These are phyloP conservation scores for Crucibulum parvulum DNA, from an alignment of 1,284 basidiomycete species.

Conservation along the genomic window DNA sequence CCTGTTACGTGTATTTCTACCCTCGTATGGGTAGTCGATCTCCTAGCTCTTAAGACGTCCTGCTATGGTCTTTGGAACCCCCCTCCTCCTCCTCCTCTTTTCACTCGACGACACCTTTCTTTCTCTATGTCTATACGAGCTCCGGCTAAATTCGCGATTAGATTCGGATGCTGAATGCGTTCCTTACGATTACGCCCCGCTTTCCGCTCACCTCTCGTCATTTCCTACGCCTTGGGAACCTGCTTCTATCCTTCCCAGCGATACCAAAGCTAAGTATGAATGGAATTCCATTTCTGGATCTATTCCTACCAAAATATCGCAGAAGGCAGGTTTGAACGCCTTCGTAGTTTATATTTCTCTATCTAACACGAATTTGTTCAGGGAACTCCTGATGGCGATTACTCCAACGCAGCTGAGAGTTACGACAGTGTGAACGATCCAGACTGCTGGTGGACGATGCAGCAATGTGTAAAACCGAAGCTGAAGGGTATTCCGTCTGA, in stretches of 20 bases:
- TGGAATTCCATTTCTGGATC: slow-evolving; percentile 37
- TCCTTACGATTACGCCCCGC: slow-evolving; percentile 47
- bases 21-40: no score
- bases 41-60: no score
- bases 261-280: slow-evolving; percentile 50
- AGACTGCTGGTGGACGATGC: slow-evolving; percentile 67
- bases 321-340: slow-evolving; percentile 27
- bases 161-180: no score
- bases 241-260: slow-evolving; percentile 51
- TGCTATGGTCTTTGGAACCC: no score
- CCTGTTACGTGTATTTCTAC: no score
- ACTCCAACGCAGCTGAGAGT: slow-evolving; percentile 24
- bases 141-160: no score
- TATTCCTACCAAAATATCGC: slow-evolving; percentile 37
- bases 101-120: no score
- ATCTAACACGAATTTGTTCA: slow-evolving; percentile 14
- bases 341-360: background rate
- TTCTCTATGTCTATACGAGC: no score
- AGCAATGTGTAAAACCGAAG: slow-evolving; percentile 65
- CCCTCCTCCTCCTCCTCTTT: no score
- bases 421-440: slow-evolving; percentile 43
- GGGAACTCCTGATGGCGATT: slow-evolving; percentile 42
- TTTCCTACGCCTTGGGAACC: slow-evolving; percentile 55
- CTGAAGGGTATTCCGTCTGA: slow-evolving; percentile 51
- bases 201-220: slow-evolving; percentile 43